Conservation (phyloP, 1,139 yeast species). For the Meyerozyma guilliermondii region DNA sequence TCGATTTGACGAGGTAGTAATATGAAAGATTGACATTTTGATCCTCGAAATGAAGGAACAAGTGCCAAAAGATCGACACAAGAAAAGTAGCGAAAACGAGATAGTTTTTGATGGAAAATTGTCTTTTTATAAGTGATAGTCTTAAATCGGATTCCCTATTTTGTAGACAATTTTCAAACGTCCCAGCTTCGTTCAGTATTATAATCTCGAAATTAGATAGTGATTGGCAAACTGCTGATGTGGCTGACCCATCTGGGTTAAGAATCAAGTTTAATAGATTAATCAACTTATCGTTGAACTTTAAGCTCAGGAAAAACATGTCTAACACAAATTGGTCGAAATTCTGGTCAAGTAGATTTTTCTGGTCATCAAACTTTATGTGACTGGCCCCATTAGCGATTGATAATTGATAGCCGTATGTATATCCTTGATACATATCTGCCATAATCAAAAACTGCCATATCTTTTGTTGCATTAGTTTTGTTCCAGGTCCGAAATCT, state of each 20-base stretch:
- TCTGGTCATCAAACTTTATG: not conserved
- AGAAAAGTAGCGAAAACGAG: not conserved
- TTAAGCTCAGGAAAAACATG: not conserved
- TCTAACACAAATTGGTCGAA: not conserved
- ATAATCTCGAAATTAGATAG: not conserved
- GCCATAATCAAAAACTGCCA: slow-evolving; percentile 27
- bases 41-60: not conserved
- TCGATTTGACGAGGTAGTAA: not conserved
- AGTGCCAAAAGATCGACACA: not conserved
- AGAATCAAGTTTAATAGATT: not conserved
- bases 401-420: slow-evolving; percentile 28
- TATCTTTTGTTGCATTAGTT: slow-evolving; percentile 19
- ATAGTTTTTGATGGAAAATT: not conserved
- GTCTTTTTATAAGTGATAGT: not conserved
- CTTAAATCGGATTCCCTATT: not conserved
- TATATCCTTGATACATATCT: slow-evolving; percentile 33
- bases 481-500: slow-evolving; percentile 15
- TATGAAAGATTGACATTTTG: not conserved
- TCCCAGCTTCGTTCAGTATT: not conserved
- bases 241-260: not conserved
- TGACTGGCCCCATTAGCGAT: not conserved
- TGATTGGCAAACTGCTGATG: not conserved
- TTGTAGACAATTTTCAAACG: not conserved
- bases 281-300: not conserved
- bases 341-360: not conserved